Conservation (phyloP, 495 filamentous ascomycete genomes). For the Aspergillus cavernicola region DNA sequence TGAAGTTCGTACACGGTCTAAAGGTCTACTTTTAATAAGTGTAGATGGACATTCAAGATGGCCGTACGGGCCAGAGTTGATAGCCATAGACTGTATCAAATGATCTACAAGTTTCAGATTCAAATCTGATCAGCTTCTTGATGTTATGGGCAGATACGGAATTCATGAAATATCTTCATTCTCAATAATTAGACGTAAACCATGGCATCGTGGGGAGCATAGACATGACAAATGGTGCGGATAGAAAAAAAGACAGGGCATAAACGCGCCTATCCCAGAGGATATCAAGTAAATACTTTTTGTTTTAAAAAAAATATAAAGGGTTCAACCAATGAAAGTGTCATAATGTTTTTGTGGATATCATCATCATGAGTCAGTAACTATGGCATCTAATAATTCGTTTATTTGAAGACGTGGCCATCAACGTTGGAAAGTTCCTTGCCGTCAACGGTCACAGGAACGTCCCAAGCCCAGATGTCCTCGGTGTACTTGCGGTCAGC, state of each 20-base stretch:
- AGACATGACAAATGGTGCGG: conserved; percentile 9
- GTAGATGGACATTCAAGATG: too few species aligned
- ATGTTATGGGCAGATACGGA: too few species aligned
- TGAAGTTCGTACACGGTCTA: too few species aligned
- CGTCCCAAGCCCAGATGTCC: conserved; percentile 86
- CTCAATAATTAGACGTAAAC: conserved; percentile 14
- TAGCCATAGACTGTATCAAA: not conserved
- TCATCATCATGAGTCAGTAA: conserved; percentile 20
- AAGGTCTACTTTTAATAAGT: too few species aligned
- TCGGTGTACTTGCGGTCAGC: conserved; percentile 83
- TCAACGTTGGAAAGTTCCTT: conserved; percentile 78
- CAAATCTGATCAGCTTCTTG: too few species aligned
- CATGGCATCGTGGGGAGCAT: conserved; percentile 14
- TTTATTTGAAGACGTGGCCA: conserved; percentile 99
- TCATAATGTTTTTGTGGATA: conserved; percentile 18
- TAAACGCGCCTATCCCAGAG: not conserved
- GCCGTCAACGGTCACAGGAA: conserved; percentile 69
- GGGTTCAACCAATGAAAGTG: conserved; percentile 7
- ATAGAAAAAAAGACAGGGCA: not conserved
- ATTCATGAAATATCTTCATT: conserved; percentile 10
- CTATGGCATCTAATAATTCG: conserved; percentile 23
- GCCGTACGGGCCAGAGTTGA: too few species aligned
- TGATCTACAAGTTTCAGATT: too few species aligned
- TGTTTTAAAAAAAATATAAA: conserved; percentile 3
- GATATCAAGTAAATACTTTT: conserved; percentile 5